Conservation (phyloP, 2,329 filamentous ascomycete species). For the Purpureocillium takamizusanense region DNA sequence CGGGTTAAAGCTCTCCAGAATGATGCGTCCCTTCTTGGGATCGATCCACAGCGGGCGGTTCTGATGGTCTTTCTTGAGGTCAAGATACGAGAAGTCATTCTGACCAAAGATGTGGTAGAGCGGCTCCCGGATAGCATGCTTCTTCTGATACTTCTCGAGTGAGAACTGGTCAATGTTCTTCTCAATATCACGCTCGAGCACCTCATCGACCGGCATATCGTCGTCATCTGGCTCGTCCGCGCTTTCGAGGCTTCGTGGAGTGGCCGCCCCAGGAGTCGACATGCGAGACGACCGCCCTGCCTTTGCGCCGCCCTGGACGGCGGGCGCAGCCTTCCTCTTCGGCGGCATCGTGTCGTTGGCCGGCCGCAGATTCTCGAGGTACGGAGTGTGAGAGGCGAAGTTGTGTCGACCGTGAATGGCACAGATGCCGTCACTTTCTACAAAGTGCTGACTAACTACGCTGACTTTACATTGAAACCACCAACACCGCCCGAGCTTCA, state of each 20-base stretch:
- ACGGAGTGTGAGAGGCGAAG: background rate
- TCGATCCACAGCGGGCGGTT: constrained; percentile 93
- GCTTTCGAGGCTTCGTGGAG: constrained; percentile 48
- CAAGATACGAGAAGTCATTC: constrained; percentile 71
- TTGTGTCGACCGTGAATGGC: constrained; percentile 1
- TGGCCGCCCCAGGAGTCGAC: constrained; percentile 53
- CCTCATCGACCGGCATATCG: constrained; percentile 40
- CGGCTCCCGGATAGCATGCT: constrained; percentile 31
- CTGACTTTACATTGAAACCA: background rate
- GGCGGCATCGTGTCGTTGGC: constrained; percentile 45
- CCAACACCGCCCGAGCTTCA: background rate
- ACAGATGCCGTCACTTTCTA: background rate
- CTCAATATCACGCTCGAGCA: constrained; percentile 44
- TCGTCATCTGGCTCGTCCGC: constrained; percentile 41
- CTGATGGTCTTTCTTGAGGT: constrained; percentile 79
- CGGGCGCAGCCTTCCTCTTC: constrained; percentile 57
- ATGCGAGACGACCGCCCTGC: constrained; percentile 45
- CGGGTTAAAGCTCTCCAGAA: constrained; percentile 88
- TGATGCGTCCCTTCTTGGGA: constrained; percentile 75
- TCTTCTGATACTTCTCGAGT: constrained; percentile 40
- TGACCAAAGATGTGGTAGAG: constrained; percentile 37
- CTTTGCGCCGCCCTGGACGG: constrained; percentile 40
- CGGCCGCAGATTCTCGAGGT: constrained; percentile 4
- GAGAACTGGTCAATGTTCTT: constrained; percentile 54
- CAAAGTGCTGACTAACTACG: no score